These are phyloP conservation scores for Verticillium nubilum DNA, from an alignment of 2,329 filamentous ascomycete species.

Conservation along the genomic window DNA sequence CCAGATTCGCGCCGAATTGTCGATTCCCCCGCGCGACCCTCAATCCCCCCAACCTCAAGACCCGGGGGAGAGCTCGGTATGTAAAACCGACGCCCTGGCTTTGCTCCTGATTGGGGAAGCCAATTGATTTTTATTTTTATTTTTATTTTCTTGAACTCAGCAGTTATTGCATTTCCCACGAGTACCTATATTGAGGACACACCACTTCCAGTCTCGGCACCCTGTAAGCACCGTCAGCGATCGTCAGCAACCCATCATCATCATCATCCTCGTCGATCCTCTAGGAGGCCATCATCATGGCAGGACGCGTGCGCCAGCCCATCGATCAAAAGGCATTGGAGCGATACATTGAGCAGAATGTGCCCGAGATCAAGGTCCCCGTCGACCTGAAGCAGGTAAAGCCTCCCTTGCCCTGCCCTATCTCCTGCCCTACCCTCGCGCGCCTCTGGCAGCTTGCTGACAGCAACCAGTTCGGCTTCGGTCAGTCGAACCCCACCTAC, in stretches of 20 bases:
- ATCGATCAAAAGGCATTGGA: conserved; percentile 79
- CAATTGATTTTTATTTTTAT: background rate
- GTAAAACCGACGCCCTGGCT: background rate
- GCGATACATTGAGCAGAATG: conserved; percentile 68
- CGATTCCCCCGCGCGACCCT: background rate
- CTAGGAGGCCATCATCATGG: no score
- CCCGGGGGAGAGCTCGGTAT: background rate
- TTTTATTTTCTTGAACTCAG: no score
- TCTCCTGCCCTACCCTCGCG: background rate
- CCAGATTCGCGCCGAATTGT: background rate
- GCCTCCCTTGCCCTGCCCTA: background rate
- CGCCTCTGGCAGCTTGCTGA: background rate
- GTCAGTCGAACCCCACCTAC: conserved; percentile 97
- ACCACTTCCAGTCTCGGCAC: no score
- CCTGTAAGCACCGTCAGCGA: background rate
- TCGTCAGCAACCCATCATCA: background rate
- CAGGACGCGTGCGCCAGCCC: conserved; percentile 81
- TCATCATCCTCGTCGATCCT: background rate
- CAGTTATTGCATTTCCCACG: no score
- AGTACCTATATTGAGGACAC: no score
- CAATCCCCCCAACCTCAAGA: background rate
- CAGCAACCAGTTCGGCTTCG: conserved; percentile 75
- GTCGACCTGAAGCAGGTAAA: conserved; percentile 82
- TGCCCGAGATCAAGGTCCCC: conserved; percentile 79
- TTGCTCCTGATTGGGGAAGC: background rate